Evolutionary conservation across 345 rosid genomes (phyloP).

Genomic region (Moricandia moricandioides): DNA sequence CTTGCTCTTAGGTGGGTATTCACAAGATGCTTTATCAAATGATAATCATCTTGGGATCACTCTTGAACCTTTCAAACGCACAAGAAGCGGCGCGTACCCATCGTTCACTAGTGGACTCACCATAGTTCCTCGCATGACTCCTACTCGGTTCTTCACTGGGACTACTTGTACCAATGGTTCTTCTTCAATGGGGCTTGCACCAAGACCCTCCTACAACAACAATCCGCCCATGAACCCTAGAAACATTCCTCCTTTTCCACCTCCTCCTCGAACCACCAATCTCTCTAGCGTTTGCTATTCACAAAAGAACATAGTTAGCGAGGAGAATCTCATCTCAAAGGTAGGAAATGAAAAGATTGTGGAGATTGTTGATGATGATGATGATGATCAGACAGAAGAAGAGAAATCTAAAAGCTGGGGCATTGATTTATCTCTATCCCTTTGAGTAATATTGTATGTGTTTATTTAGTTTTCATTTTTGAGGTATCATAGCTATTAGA

Average conservation of each 20-base stretch:
- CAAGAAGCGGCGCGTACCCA: background rate
- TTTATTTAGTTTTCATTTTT: background rate
- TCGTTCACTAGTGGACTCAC: slow-evolving; percentile 4
- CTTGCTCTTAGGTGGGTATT: slow-evolving; percentile 32
- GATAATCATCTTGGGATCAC: slow-evolving; percentile 38
- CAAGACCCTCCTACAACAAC: slow-evolving; percentile 1
- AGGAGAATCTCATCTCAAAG: slow-evolving; percentile 31
- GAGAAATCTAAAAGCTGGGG: slow-evolving; percentile 4
- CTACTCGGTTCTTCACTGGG: slow-evolving; percentile 25
- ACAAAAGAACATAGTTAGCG: slow-evolving; percentile 1
- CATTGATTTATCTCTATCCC: slow-evolving; percentile 28
- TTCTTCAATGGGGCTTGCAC: background rate
- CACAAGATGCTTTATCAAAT: slow-evolving; percentile 30
- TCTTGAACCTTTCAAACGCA: slow-evolving; percentile 16
- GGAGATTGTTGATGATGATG: slow-evolving; percentile 31
- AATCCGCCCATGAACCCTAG: background rate
- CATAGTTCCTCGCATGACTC: slow-evolving; percentile 15
- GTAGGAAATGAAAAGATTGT: slow-evolving; percentile 13
- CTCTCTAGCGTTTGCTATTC: background rate
- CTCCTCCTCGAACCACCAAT: slow-evolving; percentile 9
- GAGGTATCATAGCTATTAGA: slow-evolving; percentile 15
- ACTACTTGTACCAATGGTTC: slow-evolving; percentile 5
- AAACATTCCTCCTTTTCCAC: slow-evolving; percentile 10
- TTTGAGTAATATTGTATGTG: slow-evolving; percentile 23
- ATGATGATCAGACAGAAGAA: slow-evolving; percentile 9